phyloP scores from a whole-genome alignment of 305 asterid genomes.

The Solanum hybrid region DNA sequence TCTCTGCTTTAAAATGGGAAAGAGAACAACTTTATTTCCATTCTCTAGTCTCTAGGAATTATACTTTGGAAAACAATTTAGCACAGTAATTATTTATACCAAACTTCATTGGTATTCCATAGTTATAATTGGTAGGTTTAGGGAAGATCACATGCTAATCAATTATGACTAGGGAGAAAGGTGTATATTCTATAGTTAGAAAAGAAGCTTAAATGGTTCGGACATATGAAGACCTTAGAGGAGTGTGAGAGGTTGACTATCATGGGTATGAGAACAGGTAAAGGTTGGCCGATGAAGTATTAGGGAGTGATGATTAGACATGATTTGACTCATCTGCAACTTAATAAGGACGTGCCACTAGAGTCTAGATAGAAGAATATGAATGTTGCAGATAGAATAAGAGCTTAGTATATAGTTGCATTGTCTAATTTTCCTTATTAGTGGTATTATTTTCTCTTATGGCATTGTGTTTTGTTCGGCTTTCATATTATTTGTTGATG shows the following conservation, averaged over 20 bases:
- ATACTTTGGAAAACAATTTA: neutral
- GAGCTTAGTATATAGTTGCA: neutral
- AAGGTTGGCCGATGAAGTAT: accelerated
- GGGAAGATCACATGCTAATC: neutral
- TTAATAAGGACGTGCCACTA: neutral
- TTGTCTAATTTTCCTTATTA: neutral
- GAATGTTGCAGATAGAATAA: neutral
- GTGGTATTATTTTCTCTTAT: neutral
- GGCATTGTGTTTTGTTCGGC: neutral
- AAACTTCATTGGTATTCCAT: neutral
- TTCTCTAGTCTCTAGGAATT: neutral
- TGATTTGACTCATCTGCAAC: neutral
- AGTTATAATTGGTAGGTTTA: neutral
- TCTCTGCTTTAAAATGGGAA: neutral
- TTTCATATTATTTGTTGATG: neutral
- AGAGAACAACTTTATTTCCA: neutral
- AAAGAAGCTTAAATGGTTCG: neutral
- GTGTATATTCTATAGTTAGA: neutral
- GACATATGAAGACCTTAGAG: too few species aligned
- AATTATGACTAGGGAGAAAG: neutral
- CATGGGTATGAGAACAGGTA: neutral
- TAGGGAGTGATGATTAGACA: neutral
- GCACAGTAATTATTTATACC: neutral
- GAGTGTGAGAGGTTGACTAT: neutral
- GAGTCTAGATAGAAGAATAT: neutral